Evolutionary conservation across 148 eudicot genomes (phyloP), one percentile per base, ranked within the genome.

Genomic region (Cornus controversa): DNA sequence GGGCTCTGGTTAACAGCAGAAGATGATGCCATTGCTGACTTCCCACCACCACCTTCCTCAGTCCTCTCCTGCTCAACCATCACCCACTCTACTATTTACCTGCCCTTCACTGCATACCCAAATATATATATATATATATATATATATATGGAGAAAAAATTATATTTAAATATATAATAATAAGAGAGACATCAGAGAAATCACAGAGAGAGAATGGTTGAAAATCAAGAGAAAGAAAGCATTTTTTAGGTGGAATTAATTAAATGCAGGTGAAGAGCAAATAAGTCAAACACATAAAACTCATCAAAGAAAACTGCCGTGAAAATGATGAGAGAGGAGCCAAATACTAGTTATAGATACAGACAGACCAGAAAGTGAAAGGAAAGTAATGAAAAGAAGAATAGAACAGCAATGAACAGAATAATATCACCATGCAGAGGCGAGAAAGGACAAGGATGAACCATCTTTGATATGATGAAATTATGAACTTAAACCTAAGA

Each of bases 11-110:
- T 81, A 36, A 71, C 80, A 28, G 83, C 42, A 18, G 86, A 78
- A 82, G 86, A 77, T 66, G 88, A 85, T 67, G 84, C 82, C 89
- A 81, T 80, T 73, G 37, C 76, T 74, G 50, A 28, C 62, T 40
- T 24, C 77, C 76, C 15, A n/a, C 68, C 23, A 29, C 67, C 36
- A 50, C 68, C 69, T 50, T 64, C 77, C 8, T 66, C 79, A 11
- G 18, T 34, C 18, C n/a, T n/a, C n/a, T n/a, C n/a, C n/a, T n/a
- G n/a, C n/a, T 75, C 87, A 75, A 81, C 80, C 89, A 82, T 80
- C 77, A 45, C 67, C 57, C 57, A 75, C 37, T 40, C 25, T 47
- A 34, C 15, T 31, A 15, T 18, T 64, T 37, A 64, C 69, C 60
- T 75, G 57, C 22, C 64, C 31, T 40, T 64, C 77, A 40, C 69